Conservation (phyloP, 1,284 basidiomycete species). For the Melampsora abietis-canadensis region DNA sequence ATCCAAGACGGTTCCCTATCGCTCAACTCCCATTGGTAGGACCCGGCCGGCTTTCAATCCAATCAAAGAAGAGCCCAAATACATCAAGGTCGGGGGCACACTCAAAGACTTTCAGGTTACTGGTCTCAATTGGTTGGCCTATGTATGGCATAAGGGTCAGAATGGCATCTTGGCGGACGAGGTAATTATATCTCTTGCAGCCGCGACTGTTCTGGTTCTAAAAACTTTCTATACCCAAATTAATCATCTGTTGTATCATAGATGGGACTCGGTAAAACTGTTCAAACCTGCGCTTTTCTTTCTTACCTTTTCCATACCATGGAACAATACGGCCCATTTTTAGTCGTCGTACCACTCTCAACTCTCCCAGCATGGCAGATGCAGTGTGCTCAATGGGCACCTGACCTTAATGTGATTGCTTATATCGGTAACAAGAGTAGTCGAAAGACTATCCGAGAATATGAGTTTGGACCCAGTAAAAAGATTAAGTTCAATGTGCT, state of each 20-base stretch:
- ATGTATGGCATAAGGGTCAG: conserved; percentile 88
- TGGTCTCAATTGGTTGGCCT: conserved; percentile 96
- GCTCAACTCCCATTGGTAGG: conserved; percentile 71
- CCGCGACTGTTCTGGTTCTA: background rate
- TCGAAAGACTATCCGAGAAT: conserved; percentile 83
- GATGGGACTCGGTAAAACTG: conserved; percentile 98
- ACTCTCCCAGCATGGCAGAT: conserved; percentile 98
- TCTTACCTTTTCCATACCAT: conserved; percentile 92
- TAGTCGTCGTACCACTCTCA: conserved; percentile 95
- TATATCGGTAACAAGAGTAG: conserved; percentile 89
- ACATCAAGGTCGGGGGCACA: conserved; percentile 71
- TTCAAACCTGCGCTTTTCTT: conserved; percentile 92
- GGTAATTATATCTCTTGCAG: conserved; percentile 49
- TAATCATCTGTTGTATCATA: conserved; percentile 43
- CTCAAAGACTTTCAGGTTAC: conserved; percentile 98
- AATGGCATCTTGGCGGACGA: conserved; percentile 98
- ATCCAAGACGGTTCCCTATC: conserved; percentile 78
- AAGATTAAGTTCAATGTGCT: conserved; percentile 92
- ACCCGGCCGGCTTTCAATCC: conserved; percentile 78
- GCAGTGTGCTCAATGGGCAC: conserved; percentile 92
- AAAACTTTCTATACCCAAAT: conserved; percentile 3
- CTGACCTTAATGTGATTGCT: conserved; percentile 92
- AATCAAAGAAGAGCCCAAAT: conserved; percentile 85
- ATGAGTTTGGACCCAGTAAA: conserved; percentile 78
- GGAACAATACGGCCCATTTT: conserved; percentile 92